A percentile compares a stretch with the other conserved stretches of the same genome.
These are phyloP conservation scores for Solanum bulbocastanum DNA, from an alignment of 257 asterid genomes.

Conservation along the genomic window DNA sequence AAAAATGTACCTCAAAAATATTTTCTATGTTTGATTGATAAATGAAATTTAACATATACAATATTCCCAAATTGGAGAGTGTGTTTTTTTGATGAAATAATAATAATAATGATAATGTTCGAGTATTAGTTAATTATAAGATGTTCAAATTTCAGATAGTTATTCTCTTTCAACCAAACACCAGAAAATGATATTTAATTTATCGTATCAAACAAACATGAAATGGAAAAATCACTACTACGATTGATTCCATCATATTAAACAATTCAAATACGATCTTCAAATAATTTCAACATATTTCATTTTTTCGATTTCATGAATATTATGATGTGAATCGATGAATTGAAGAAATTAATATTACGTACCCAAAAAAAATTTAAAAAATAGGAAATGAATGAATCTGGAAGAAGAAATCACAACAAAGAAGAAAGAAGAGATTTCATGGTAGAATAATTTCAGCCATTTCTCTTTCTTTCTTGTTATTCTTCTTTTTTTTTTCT, in stretches of 20 bases:
- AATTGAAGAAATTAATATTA: background rate
- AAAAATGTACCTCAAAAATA: background rate
- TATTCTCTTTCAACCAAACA: background rate
- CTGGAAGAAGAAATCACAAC: background rate
- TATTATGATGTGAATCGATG: background rate
- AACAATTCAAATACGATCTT: background rate
- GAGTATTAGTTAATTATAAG: background rate
- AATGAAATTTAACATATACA: background rate
- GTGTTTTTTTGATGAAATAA: background rate
- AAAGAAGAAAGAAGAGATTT: background rate
- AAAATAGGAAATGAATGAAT: background rate
- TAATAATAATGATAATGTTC: background rate
- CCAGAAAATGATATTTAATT: background rate
- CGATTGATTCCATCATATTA: background rate
- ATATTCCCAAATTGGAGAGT: background rate
- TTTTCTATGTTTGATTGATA: background rate
- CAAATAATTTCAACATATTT: background rate
- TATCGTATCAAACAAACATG: background rate
- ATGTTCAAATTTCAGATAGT: background rate
- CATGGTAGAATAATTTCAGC: background rate
- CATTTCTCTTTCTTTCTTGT: conserved; percentile 3
- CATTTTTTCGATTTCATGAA: background rate
- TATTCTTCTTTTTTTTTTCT: background rate
- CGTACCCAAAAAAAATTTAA: background rate
- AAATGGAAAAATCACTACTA: background rate